Percentiles rank a stretch among this genome's conserved stretches.
Conservation (phyloP, 176 grass and related monocot genomes). For the Aegilops bicornis region DNA sequence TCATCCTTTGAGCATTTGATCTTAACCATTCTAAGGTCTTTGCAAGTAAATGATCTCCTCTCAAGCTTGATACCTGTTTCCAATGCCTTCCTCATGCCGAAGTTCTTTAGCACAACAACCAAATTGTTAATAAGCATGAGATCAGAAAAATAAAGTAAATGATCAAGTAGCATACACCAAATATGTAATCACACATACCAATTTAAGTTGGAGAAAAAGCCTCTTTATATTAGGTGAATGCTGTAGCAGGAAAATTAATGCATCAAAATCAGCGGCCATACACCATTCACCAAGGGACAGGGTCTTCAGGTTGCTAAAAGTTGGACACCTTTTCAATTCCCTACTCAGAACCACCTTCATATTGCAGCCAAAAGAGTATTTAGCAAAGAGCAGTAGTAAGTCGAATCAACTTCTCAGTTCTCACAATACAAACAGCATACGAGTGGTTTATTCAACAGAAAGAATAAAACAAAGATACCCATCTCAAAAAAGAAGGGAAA, state of each 20-base stretch:
- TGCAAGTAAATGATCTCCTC: constrained; percentile 15
- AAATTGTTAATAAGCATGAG: background rate
- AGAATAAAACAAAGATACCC: background rate
- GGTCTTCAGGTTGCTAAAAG: constrained; percentile 27
- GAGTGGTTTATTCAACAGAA: background rate
- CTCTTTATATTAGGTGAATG: constrained; percentile 20
- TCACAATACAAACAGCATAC: background rate
- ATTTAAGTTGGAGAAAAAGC: constrained; percentile 22
- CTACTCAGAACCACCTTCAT: constrained; percentile 3
- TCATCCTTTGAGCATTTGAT: constrained; percentile 28
- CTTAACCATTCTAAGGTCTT: constrained; percentile 18
- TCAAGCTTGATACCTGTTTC: background rate
- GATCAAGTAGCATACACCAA: background rate
- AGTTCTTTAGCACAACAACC: background rate
- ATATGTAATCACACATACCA: constrained; percentile 13
- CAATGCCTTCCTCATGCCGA: background rate
- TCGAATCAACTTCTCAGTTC: background rate
- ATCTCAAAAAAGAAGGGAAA: background rate
- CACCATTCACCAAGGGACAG: constrained; percentile 33
- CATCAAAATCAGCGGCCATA: constrained; percentile 9
- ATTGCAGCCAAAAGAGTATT: background rate
- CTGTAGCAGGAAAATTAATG: constrained; percentile 25
- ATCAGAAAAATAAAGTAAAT: background rate
- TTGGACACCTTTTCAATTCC: background rate
- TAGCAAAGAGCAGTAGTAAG: background rate